These are phyloP conservation scores for Nigrograna mackinnonii DNA, from an alignment of 2,329 filamentous ascomycete genomes.

Conservation along the genomic window DNA sequence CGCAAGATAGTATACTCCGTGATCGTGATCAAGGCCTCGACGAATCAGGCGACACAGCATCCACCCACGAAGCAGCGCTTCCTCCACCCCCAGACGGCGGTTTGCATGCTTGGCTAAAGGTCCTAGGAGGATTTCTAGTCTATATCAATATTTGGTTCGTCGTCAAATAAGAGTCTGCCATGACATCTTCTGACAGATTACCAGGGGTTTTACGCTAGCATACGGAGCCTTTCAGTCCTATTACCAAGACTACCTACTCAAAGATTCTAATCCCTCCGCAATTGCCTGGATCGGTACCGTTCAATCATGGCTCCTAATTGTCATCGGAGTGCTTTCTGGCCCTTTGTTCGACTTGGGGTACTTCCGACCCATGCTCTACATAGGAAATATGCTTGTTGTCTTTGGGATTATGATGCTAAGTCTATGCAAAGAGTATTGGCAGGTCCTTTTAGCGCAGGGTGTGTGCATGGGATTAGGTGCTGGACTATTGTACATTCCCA, in stretches of 20 bases:
- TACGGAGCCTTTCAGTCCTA: conserved; percentile 52
- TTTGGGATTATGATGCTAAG: conserved; percentile 67
- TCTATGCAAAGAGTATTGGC: conserved; percentile 58
- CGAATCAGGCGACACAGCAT: too few relatives aligned
- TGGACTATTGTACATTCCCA: conserved; percentile 40
- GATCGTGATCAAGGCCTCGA: conserved; percentile 23
- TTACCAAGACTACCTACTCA: conserved; percentile 46
- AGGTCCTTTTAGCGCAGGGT: conserved; percentile 58
- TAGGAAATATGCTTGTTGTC: conserved; percentile 58
- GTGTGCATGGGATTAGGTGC: conserved; percentile 51
- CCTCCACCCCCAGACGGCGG: conserved; percentile 41
- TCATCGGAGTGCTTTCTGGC: conserved; percentile 54
- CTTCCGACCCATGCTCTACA: conserved; percentile 47
- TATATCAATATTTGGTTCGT: conserved; percentile 44
- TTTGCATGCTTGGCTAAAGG: conserved; percentile 43
- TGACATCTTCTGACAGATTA: too few relatives aligned
- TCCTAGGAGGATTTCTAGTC: conserved; percentile 41
- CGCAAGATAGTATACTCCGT: conserved; percentile 2
- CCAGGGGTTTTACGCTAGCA: conserved; percentile 45
- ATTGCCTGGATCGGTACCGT: conserved; percentile 53
- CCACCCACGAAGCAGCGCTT: conserved; percentile 8
- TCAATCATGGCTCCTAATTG: conserved; percentile 53
- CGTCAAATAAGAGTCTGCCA: neutral
- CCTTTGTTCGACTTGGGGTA: conserved; percentile 53
- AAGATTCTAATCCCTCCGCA: conserved; percentile 33